Conservation (phyloP, 169 alveolate genomes). For the Plasmodium knowlesi region DNA sequence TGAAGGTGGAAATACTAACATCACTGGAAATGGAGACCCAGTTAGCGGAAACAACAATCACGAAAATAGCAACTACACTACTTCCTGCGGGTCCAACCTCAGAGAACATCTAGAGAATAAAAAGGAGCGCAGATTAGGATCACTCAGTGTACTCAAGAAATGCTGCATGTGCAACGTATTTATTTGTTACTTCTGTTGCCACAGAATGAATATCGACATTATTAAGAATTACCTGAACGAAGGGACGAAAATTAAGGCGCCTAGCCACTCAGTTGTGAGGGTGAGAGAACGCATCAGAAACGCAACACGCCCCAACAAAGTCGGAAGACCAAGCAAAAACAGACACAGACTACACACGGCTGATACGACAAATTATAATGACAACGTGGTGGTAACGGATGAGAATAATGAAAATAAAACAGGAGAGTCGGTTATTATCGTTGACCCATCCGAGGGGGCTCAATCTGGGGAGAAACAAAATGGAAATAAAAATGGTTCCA, state of each 20-base stretch:
- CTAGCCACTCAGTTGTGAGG: not conserved
- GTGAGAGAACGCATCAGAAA: not conserved
- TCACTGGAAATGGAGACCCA: not conserved
- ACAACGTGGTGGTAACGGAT: not conserved
- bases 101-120: conserved; percentile 36
- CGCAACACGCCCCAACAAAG: not conserved
- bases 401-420: not conserved
- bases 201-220: conserved; percentile 64
- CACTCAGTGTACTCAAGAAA: conserved; percentile 63
- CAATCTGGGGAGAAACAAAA: not conserved
- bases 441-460: not conserved
- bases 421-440: not conserved
- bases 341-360: not conserved
- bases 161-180: conserved; percentile 60
- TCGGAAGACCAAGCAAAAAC: conserved; percentile 33
- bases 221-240: conserved; percentile 47
- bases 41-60: not conserved
- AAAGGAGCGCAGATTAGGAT: conserved; percentile 73
- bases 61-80: not conserved
- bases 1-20: not conserved
- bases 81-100: not conserved
- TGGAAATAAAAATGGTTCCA: not conserved
- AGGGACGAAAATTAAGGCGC: not conserved
- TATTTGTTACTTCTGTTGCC: conserved; percentile 69
- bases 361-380: not conserved